phyloP scores from a whole-genome alignment of 306 rosid genomes.

The Cicer pinnatifidum region DNA sequence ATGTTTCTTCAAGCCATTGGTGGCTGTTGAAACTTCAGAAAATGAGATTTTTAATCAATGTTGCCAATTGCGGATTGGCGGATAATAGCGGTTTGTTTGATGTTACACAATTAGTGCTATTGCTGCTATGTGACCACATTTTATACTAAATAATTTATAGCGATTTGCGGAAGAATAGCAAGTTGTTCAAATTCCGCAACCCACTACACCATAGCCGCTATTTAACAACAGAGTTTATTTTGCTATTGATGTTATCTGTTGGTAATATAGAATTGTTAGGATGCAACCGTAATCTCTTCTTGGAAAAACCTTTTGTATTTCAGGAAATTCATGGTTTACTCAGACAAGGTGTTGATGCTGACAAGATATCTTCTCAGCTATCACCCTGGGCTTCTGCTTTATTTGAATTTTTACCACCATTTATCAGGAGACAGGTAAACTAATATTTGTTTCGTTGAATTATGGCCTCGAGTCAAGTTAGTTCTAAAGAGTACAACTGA shows the following conservation, averaged over 20 bases:
- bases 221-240: neutral
- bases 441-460: slow-evolving; percentile 8
- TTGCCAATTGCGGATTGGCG: too few relatives aligned
- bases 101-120: too few relatives aligned
- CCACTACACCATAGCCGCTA: too few relatives aligned
- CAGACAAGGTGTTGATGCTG: slow-evolving; percentile 72
- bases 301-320: slow-evolving; percentile 39
- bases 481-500: neutral
- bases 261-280: slow-evolving; percentile 12
- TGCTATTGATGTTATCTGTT: slow-evolving; percentile 6
- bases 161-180: too few relatives aligned
- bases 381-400: slow-evolving; percentile 99
- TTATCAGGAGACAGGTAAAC: slow-evolving; percentile 85
- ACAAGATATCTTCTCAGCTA: slow-evolving; percentile 77
- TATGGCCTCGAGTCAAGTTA: neutral
- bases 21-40: slow-evolving; percentile 36
- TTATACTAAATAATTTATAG: too few relatives aligned
- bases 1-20: slow-evolving; percentile 24
- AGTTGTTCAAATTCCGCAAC: too few relatives aligned
- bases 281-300: slow-evolving; percentile 1
- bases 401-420: slow-evolving; percentile 91
- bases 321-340: slow-evolving; percentile 95
- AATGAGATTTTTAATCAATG: neutral
- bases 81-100: too few relatives aligned
- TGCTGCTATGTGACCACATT: too few relatives aligned